These are phyloP conservation scores for Candida maesae DNA, from an alignment of 805 yeast species.

Conservation along the genomic window DNA sequence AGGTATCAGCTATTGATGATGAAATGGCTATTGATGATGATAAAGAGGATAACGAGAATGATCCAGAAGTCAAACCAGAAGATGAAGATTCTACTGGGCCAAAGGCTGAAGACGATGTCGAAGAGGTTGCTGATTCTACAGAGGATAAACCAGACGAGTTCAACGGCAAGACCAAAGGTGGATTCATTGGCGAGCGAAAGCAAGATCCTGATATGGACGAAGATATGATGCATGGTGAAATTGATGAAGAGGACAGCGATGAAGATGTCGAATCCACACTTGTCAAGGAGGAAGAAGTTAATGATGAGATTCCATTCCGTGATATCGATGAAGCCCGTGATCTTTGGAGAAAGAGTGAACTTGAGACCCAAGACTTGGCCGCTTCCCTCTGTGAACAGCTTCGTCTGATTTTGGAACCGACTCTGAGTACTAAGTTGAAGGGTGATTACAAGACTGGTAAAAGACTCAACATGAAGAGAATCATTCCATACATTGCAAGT, in stretches of 20 bases:
- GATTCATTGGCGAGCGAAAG: slow-evolving; percentile 46
- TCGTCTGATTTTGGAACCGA: slow-evolving; percentile 90
- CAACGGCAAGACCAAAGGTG: slow-evolving; percentile 48
- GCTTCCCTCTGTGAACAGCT: slow-evolving; percentile 89
- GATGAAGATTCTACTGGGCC: slow-evolving; percentile 27
- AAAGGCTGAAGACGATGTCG: slow-evolving; percentile 24
- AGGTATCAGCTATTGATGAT: slow-evolving; percentile 70
- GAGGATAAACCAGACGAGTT: slow-evolving; percentile 40
- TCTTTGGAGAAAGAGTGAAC: slow-evolving; percentile 80
- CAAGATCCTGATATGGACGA: slow-evolving; percentile 30
- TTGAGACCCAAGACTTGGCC: slow-evolving; percentile 83
- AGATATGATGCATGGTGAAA: slow-evolving; percentile 29
- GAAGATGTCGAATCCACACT: slow-evolving; percentile 3
- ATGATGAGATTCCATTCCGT: slow-evolving; percentile 37
- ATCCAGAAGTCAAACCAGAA: slow-evolving; percentile 31
- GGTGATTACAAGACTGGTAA: slow-evolving; percentile 99
- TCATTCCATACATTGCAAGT: slow-evolving; percentile 96
- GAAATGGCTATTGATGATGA: slow-evolving; percentile 81
- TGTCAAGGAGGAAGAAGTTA: slow-evolving; percentile 20
- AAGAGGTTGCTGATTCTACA: slow-evolving; percentile 28
- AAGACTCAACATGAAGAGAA: slow-evolving; percentile 93
- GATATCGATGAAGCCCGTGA: slow-evolving; percentile 63
- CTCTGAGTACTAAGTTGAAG: slow-evolving; percentile 86
- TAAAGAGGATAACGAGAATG: slow-evolving; percentile 31
- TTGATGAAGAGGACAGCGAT: slow-evolving; percentile 22